Evolutionary conservation across 2,329 filamentous ascomycete species (phyloP).

Genomic region (Calonectria pseudoturangicola): DNA sequence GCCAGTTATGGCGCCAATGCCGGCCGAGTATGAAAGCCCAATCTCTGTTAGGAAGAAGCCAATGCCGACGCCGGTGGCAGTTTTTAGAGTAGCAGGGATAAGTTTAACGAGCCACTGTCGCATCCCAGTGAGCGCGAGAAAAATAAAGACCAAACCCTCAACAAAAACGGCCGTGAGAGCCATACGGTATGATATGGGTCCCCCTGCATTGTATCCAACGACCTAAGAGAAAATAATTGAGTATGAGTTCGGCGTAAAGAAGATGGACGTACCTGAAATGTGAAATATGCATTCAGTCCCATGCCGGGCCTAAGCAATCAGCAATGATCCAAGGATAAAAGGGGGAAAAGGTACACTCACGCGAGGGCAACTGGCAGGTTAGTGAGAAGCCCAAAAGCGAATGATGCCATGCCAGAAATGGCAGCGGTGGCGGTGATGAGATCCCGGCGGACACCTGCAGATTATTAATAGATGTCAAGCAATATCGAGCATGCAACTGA

Average conservation of each 20-base stretch:
- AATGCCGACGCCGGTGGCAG: slow-evolving; percentile 79
- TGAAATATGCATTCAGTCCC: slow-evolving; percentile 81
- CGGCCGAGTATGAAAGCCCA: slow-evolving; percentile 84
- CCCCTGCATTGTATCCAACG: slow-evolving; percentile 75
- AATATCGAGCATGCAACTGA: slow-evolving; percentile 49
- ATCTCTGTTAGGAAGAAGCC: slow-evolving; percentile 79
- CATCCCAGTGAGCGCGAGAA: slow-evolving; percentile 80
- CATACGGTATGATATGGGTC: slow-evolving; percentile 74
- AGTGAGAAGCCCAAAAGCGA: slow-evolving; percentile 86
- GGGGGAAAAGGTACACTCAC: slow-evolving; percentile 48
- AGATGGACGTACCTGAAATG: slow-evolving; percentile 69
- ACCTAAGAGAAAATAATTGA: slow-evolving; percentile 74
- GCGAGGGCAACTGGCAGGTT: slow-evolving; percentile 79
- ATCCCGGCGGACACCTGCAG: slow-evolving; percentile 79
- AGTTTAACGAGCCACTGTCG: slow-evolving; percentile 83
- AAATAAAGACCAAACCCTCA: slow-evolving; percentile 78
- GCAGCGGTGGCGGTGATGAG: slow-evolving; percentile 90
- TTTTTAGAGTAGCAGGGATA: slow-evolving; percentile 79
- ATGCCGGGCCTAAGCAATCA: slow-evolving; percentile 74
- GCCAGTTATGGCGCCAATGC: slow-evolving; percentile 88
- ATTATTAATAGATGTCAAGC: slow-evolving; percentile 9
- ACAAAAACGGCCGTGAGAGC: slow-evolving; percentile 79
- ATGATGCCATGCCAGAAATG: slow-evolving; percentile 83
- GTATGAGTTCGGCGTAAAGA: background rate
- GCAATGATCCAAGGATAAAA: background rate